Percentiles rank a stretch among this genome's conserved stretches.
These are phyloP conservation scores for Pochonia chlamydosporia DNA, from an alignment of 2,329 filamentous ascomycete species.

Conservation along the genomic window DNA sequence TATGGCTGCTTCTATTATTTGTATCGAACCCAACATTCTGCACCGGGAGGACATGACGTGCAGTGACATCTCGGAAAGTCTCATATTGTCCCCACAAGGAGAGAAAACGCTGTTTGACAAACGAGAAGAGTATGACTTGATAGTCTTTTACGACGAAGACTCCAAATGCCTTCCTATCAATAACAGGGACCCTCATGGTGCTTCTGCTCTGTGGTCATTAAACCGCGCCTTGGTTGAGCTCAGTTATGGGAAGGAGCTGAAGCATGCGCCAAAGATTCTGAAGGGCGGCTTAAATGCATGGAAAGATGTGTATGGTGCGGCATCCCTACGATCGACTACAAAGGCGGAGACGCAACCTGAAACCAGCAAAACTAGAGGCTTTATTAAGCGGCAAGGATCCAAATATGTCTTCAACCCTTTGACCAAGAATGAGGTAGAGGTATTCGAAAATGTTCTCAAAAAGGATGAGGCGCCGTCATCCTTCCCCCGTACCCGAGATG, in stretches of 20 bases:
- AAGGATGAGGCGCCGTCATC: conserved; percentile 51
- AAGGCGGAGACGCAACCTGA: conserved; percentile 8
- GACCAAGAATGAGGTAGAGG: conserved; percentile 74
- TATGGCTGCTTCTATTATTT: conserved; percentile 75
- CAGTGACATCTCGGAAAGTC: conserved; percentile 57
- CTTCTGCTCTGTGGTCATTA: conserved; percentile 62
- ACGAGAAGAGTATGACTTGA: conserved; percentile 71
- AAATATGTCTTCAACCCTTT: conserved; percentile 59
- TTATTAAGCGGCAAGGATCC: conserved; percentile 30
- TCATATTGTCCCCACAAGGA: conserved; percentile 64
- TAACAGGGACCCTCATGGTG: conserved; percentile 32
- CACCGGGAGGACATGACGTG: conserved; percentile 62
- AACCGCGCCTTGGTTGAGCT: conserved; percentile 78
- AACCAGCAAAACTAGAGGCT: conserved; percentile 15
- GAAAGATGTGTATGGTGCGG: conserved; percentile 71
- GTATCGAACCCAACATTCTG: conserved; percentile 75
- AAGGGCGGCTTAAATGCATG: conserved; percentile 81
- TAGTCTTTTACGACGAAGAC: conserved; percentile 84
- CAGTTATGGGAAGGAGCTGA: conserved; percentile 72
- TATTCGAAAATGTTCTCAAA: conserved; percentile 72
- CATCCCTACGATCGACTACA: conserved; percentile 47
- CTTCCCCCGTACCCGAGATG: conserved; percentile 69
- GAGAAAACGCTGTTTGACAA: conserved; percentile 71
- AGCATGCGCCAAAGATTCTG: conserved; percentile 68
- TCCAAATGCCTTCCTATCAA: conserved; percentile 43